Percentiles rank a stretch among this genome's conserved stretches.
These are phyloP conservation scores for Populus alba DNA, from an alignment of 345 rosid species.

Conservation along the genomic window DNA sequence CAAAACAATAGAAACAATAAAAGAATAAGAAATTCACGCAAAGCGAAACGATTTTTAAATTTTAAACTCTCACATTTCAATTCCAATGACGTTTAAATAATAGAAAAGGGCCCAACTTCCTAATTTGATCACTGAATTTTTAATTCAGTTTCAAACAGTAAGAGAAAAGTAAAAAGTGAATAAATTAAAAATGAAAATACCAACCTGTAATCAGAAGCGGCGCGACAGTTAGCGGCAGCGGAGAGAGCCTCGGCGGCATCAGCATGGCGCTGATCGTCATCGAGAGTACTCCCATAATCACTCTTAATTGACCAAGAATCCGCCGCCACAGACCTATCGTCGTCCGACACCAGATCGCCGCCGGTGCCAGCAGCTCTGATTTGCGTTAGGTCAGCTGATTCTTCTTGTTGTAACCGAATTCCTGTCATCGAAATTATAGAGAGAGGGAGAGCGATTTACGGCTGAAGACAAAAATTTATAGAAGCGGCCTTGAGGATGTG, in stretches of 20 bases:
- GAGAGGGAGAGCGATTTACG: no score
- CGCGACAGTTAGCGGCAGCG: slow-evolving; percentile 62
- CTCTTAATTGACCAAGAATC: slow-evolving; percentile 99
- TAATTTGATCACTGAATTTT: no score
- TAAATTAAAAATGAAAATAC: background rate
- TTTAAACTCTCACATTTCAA: no score
- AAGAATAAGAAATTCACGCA: no score
- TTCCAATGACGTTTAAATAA: no score
- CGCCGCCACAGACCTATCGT: slow-evolving; percentile 93
- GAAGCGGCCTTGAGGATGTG: no score
- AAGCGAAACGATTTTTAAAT: no score
- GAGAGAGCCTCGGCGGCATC: slow-evolving; percentile 92
- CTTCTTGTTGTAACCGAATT: slow-evolving; percentile 27
- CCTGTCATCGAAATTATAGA: slow-evolving; percentile 15
- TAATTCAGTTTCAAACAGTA: no score
- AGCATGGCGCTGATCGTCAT: slow-evolving; percentile 96
- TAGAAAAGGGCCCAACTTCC: no score
- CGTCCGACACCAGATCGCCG: slow-evolving; percentile 81
- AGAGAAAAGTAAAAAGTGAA: background rate
- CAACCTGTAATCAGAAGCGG: slow-evolving; percentile 80
- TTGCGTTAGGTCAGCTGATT: slow-evolving; percentile 14
- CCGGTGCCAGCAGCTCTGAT: slow-evolving; percentile 5
- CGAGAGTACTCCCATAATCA: slow-evolving; percentile 96
- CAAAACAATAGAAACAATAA: no score
- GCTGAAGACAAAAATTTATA: no score